Conservation (phyloP, 1,284 basidiomycete genomes). For the Afroboletus lepidellus region DNA sequence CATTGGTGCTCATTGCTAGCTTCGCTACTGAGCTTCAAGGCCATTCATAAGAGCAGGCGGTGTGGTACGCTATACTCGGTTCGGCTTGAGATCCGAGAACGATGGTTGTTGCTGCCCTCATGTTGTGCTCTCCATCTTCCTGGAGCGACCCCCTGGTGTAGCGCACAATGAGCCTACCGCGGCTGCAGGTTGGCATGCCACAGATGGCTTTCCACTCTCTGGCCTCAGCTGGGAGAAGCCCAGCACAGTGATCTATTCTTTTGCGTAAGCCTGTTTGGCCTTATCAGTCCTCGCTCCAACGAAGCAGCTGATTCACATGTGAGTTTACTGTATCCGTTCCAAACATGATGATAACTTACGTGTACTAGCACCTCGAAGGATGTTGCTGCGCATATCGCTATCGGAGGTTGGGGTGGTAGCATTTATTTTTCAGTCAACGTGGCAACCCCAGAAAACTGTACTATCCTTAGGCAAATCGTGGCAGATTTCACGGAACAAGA, state of each 20-base stretch:
- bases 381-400: constrained; percentile 70
- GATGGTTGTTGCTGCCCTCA: background rate
- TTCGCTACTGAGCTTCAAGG: no score
- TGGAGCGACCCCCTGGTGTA: background rate
- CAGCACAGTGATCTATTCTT: constrained; percentile 41
- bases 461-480: constrained; percentile 68
- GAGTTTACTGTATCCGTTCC: background rate
- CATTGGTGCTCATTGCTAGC: background rate
- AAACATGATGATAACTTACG: background rate
- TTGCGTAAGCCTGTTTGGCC: constrained; percentile 17
- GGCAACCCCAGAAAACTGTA: constrained; percentile 53
- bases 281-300: background rate
- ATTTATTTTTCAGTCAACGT: constrained; percentile 73
- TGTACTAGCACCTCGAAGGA: constrained; percentile 35
- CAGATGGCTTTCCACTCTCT: constrained; percentile 40
- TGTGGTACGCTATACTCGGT: background rate
- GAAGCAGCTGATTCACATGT: constrained; percentile 35
- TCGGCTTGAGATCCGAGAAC: background rate
- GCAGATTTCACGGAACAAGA: constrained; percentile 50
- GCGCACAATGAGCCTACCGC: constrained; percentile 2
- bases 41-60: background rate
- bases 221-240: background rate
- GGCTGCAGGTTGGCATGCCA: constrained; percentile 7
- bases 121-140: background rate
- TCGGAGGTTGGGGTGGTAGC: constrained; percentile 83